phyloP scores from a whole-genome alignment of 148 eudicot genomes.

The Cornus kousa region DNA sequence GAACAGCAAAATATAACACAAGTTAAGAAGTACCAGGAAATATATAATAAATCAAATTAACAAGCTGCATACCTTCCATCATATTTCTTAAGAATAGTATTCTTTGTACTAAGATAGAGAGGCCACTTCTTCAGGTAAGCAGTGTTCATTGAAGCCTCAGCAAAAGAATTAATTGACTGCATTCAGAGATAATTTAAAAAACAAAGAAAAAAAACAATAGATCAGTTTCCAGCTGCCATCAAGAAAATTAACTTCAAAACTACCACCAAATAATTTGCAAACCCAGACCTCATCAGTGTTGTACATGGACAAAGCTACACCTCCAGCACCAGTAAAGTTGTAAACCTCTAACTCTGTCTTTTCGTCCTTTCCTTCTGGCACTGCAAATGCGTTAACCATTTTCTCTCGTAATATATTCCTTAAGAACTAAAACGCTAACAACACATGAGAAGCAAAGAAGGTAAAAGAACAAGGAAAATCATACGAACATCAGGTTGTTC shows the following conservation, averaged over 20 bases:
- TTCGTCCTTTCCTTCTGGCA: slow-evolving; percentile 61
- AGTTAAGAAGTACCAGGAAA: neutral
- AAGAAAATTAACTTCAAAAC: neutral
- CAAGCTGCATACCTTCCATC: slow-evolving; percentile 65
- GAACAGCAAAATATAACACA: neutral
- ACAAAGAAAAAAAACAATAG: neutral
- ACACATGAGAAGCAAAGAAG: neutral
- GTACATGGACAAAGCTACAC: slow-evolving; percentile 72
- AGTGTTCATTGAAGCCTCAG: slow-evolving; percentile 89
- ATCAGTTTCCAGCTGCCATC: slow-evolving; percentile 10
- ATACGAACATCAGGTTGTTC: neutral
- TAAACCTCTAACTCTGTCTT: slow-evolving; percentile 61
- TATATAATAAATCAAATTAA: neutral
- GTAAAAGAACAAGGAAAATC: no score
- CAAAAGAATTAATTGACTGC: slow-evolving; percentile 81
- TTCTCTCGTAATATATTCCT: neutral
- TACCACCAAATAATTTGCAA: neutral
- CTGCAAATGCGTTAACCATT: slow-evolving; percentile 30
- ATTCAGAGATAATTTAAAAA: neutral
- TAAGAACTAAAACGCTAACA: neutral
- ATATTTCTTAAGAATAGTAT: slow-evolving; percentile 91
- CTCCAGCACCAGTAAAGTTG: slow-evolving; percentile 66
- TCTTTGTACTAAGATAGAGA: slow-evolving; percentile 93
- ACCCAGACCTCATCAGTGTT: slow-evolving; percentile 69
- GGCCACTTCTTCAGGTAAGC: slow-evolving; percentile 92